A percentile compares a stretch with the other conserved stretches of the same genome.
Evolutionary conservation across 768 basidiomycete species (phyloP).

Genomic region (Sistotremastrum suecicum): DNA sequence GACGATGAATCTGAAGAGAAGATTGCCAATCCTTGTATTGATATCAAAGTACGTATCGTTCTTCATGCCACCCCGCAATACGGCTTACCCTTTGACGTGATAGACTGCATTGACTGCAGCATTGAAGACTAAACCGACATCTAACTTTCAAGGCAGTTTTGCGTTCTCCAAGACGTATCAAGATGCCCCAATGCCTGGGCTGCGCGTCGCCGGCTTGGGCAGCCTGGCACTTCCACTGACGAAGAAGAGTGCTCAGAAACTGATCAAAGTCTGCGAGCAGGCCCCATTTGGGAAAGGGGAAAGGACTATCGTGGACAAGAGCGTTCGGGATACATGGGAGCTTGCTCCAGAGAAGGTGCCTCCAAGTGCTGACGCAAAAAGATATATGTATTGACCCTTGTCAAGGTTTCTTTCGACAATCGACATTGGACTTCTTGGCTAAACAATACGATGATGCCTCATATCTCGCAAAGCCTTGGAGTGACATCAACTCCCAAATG

Average conservation of each 20-base stretch:
- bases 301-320: constrained; percentile 26
- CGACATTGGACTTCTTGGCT: constrained; percentile 26
- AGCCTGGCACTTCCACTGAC: constrained; percentile 29
- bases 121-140: too few species aligned
- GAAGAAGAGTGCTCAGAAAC: constrained; percentile 21
- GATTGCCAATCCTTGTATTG: too few species aligned
- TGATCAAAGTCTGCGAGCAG: constrained; percentile 22
- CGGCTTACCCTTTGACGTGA: too few species aligned
- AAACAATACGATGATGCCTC: constrained; percentile 12
- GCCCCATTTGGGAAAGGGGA: constrained; percentile 34
- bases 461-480: constrained; percentile 24
- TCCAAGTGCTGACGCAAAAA: not conserved
- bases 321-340: constrained; percentile 37
- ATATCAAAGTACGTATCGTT: too few species aligned
- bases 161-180: constrained; percentile 15
- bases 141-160: constrained; percentile 20
- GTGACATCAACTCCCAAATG: constrained; percentile 20
- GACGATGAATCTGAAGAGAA: too few species aligned
- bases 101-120: too few species aligned
- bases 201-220: constrained; percentile 26
- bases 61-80: too few species aligned
- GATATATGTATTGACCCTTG: not conserved
- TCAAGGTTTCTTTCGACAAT: constrained; percentile 25
- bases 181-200: constrained; percentile 26
- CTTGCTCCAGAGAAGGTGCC: constrained; percentile 23